Evolutionary conservation across 2,329 filamentous ascomycete genomes (phyloP), one percentile per base, ranked within the genome.

Genomic region (Aspergillus chevalieri): DNA sequence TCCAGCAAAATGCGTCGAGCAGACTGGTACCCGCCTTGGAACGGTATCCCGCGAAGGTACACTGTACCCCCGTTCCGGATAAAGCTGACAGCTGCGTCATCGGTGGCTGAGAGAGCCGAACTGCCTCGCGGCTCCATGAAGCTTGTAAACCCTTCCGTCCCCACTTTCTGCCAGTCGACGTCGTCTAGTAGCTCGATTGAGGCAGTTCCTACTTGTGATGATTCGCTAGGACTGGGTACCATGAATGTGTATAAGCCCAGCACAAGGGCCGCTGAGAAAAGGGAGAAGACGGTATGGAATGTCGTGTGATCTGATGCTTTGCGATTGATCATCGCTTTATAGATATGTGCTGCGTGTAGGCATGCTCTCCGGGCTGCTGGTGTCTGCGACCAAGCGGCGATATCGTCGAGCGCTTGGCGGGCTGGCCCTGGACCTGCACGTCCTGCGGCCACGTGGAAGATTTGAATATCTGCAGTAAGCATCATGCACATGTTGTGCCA

Each of bases 401-500:
- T 77, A 47, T 78, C 74, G 50, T 77, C 72, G 0, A 79, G 65
- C 1, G 77, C 76, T 42, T 73, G 71, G 4, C 70, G 68, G 5
- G 75, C 77, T 12, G 74, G 71, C 2, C 54, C 64, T 0, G 77
- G 70, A 3, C 77, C 77, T 3, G 70, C 65, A 36, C 76, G 74
- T 4, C 77, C 77, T 9, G 77, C 77, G 4, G 76, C 77, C 14
- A 78, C 63, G 48, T 79, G 75, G 49, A 80, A 79, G 24, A 78
- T 73, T 44, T 76, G 74, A 7, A 77, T 71, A 48, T 79, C 77
- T 3, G 76, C 71, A 0, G 75, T 74, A 2, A 79, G 67, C 54
- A 71, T 73, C 69, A 79, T 77, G 54, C 74, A 78, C 47, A 78
- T 72, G 41, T 74, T 72, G 53, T 80, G 77, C 77, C 77, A 80